Evolutionary conservation across 2,329 filamentous ascomycete genomes (phyloP), one percentile per base, ranked within the genome.

Genomic region (Pseudogymnoascus pannorum): DNA sequence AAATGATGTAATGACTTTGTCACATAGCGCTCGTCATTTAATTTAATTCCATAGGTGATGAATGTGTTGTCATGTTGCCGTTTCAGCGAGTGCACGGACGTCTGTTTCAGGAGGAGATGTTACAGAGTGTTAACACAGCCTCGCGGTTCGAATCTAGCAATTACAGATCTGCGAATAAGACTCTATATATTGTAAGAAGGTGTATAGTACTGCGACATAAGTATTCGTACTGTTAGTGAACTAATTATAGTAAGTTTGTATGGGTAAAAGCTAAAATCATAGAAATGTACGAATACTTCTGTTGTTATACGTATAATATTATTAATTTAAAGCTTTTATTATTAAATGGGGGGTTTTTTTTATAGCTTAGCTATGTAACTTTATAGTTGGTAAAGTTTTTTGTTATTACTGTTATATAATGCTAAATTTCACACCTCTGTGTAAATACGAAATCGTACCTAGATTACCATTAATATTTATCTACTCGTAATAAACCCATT

Each of bases 381-480:
- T n/a, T n/a, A n/a, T n/a, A n/a, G n/a, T n/a, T n/a, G n/a, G n/a
- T n/a, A n/a, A n/a, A n/a, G n/a, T n/a, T n/a, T n/a, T n/a, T n/a
- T n/a, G n/a, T n/a, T n/a, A n/a, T n/a, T n/a, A n/a, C n/a, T n/a
- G n/a, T n/a, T n/a, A n/a, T n/a, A n/a, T n/a, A n/a, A 22, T 63
- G 12, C 58, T 59, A 64, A 71, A 72, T 35, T 64, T 65, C 63
- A 72, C 64, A 26, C 51, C 63, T 62, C 38, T 26, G 61, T 66
- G 67, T 7, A 72, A 62, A 60, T 68, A 51, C 48, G 61, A 60
- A 63, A 71, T 70, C 59, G 63, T 71, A 44, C 67, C 64, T 36
- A 31, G 59, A 38, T 64, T 38, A 1, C 62, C 57, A 35, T 68
- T 57, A 40, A 66, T 66, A 63, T 61, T 66, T 64, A 72, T 70